Conservation (phyloP, 139 green algal species). For the Raphidocelis subcapitata region DNA sequence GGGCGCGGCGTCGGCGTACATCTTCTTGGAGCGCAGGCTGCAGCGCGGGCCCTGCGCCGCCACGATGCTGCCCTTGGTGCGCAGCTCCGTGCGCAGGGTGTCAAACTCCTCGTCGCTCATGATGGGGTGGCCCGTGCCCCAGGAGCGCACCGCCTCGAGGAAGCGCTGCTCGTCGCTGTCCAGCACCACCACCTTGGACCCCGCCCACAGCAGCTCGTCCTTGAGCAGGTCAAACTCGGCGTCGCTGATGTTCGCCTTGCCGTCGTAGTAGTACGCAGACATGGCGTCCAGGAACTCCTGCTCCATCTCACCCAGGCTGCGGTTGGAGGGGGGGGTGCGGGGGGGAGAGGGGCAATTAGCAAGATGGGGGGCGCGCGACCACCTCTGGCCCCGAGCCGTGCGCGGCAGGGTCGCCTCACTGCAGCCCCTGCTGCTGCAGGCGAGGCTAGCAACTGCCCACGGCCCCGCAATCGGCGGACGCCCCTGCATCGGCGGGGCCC, state of each 20-base stretch:
- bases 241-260: constrained; percentile 73
- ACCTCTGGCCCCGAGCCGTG: background rate
- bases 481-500: too few species aligned
- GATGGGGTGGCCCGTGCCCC: constrained; percentile 63
- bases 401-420: background rate
- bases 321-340: constrained; percentile 8
- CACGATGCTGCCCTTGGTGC: constrained; percentile 52
- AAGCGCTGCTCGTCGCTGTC: constrained; percentile 79
- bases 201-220: constrained; percentile 85
- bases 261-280: constrained; percentile 71
- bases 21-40: constrained; percentile 68
- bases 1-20: constrained; percentile 68
- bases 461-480: too few species aligned
- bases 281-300: constrained; percentile 81
- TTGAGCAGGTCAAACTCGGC: constrained; percentile 88
- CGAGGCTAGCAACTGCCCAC: too few species aligned
- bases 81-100: constrained; percentile 68
- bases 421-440: background rate
- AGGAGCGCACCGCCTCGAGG: constrained; percentile 64
- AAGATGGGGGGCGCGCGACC: too few species aligned
- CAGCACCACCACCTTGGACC: constrained; percentile 71
- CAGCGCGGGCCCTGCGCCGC: constrained; percentile 73
- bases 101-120: constrained; percentile 87
- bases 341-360: too few species aligned
- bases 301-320: constrained; percentile 83